A percentile compares a stretch with the other conserved stretches of the same genome.
Evolutionary conservation across 164 flowering plant species (phyloP).

Genomic region (Piper betle): DNA sequence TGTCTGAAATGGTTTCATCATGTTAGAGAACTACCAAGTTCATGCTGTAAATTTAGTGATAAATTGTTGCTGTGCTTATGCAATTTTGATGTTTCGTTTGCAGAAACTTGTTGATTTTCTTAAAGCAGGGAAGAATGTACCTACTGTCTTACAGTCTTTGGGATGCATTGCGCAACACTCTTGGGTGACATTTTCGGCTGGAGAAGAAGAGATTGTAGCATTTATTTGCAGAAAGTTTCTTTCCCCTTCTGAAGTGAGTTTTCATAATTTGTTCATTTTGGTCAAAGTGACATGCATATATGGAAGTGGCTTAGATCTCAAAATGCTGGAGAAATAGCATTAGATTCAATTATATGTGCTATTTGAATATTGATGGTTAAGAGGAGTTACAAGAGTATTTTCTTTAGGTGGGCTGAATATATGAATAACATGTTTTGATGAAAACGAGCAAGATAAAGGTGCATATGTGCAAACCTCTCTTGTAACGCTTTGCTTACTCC

Average conservation of each 20-base stretch:
- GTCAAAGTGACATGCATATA: background rate
- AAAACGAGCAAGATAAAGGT: no score
- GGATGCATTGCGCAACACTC: conserved; percentile 72
- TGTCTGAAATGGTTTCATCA: background rate
- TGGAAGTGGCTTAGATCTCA: no score
- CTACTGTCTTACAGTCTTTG: conserved; percentile 79
- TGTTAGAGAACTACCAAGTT: background rate
- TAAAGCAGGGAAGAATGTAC: conserved; percentile 29
- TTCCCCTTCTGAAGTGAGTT: conserved; percentile 20
- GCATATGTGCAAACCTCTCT: no score
- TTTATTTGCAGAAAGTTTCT: conserved; percentile 37
- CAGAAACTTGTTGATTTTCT: conserved; percentile 73
- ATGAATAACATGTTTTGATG: no score
- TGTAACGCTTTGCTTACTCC: no score
- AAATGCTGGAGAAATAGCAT: no score
- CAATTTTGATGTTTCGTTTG: background rate
- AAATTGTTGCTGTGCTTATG: background rate
- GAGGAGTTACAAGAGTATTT: no score
- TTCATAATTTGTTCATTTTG: background rate
- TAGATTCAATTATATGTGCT: no score
- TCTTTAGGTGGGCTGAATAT: no score
- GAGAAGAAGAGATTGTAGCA: conserved; percentile 30
- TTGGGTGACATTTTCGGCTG: conserved; percentile 32
- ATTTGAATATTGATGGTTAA: no score
- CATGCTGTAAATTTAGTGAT: background rate